Percentiles rank a stretch among this genome's conserved stretches.
Conservation (phyloP, 2,329 filamentous ascomycete genomes). For the Waltergamsia citrina region DNA sequence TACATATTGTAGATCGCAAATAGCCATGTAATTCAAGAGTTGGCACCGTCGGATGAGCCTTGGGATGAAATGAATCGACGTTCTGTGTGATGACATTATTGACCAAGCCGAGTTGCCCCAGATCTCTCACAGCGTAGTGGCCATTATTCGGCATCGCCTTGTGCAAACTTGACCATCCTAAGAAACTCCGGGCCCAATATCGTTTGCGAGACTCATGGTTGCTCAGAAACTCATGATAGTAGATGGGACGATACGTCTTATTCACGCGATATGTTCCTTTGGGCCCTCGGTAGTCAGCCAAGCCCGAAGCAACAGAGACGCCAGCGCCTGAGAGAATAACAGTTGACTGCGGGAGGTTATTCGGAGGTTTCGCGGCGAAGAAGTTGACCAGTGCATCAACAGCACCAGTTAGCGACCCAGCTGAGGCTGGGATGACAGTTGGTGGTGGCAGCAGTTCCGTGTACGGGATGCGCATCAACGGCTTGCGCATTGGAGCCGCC, state of each 20-base stretch:
- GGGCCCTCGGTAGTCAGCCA: constrained; percentile 84
- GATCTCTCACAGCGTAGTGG: constrained; percentile 66
- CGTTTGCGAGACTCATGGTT: constrained; percentile 79
- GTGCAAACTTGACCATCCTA: constrained; percentile 80
- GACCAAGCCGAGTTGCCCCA: constrained; percentile 65
- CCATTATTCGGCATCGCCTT: constrained; percentile 71
- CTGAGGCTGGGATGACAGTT: constrained; percentile 62
- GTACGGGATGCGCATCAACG: constrained; percentile 82
- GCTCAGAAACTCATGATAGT: constrained; percentile 78
- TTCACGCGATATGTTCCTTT: constrained; percentile 92
- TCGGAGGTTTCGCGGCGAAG: constrained; percentile 51
- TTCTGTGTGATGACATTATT: constrained; percentile 85
- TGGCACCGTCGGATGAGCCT: constrained; percentile 62
- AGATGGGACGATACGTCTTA: constrained; percentile 83
- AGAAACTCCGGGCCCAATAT: constrained; percentile 92
- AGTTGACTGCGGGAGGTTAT: constrained; percentile 23
- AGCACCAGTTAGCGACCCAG: constrained; percentile 61
- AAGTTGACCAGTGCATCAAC: constrained; percentile 71
- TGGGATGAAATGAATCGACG: constrained; percentile 86
- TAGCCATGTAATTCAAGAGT: constrained; percentile 90
- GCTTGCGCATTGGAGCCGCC: constrained; percentile 46
- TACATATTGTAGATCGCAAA: constrained; percentile 71
- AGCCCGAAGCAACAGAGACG: constrained; percentile 83
- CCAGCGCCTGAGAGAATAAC: constrained; percentile 69
- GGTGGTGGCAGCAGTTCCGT: constrained; percentile 73